Percentiles rank a stretch among this genome's conserved stretches.
Evolutionary conservation across 129 eudicot species (phyloP).

Genomic region (Gnaphalium uliginosum): DNA sequence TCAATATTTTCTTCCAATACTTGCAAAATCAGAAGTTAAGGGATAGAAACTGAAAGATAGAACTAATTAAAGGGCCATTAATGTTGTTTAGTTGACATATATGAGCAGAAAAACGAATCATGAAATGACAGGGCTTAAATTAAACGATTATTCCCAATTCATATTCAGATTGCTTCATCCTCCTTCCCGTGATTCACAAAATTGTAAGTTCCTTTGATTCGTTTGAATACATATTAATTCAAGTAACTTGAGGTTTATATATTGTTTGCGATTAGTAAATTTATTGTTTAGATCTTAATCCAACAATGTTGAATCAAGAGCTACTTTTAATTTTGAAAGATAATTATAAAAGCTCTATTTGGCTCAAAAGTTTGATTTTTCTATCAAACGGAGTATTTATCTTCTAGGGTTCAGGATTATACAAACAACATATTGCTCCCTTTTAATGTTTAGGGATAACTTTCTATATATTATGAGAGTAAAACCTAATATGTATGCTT

Average conservation of each 20-base stretch:
- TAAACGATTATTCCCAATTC: conserved; percentile 15
- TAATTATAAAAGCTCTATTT: not conserved
- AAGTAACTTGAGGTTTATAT: conserved; percentile 3
- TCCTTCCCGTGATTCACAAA: conserved; percentile 17
- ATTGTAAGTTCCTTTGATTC: conserved; percentile 28
- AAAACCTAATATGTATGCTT: not conserved
- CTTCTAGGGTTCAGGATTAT: not conserved
- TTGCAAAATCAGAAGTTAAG: not conserved
- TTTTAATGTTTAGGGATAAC: not conserved
- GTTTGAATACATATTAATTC: conserved; percentile 11
- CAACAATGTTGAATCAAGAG: conserved; percentile 17
- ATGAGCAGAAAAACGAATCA: conserved; percentile 32
- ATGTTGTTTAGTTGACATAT: conserved; percentile 14
- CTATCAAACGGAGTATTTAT: not conserved
- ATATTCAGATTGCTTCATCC: conserved; percentile 25
- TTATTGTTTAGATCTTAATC: conserved; percentile 4
- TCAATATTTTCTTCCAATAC: too few species aligned
- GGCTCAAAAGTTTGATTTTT: not conserved
- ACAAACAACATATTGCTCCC: not conserved
- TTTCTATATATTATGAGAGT: not conserved
- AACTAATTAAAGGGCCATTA: conserved; percentile 20
- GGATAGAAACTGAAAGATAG: not conserved
- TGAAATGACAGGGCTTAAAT: conserved; percentile 1
- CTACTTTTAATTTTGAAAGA: conserved; percentile 16
- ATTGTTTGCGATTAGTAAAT: not conserved